Evolutionary conservation across 768 basidiomycete species (phyloP).

Genomic region (Russula vinacea): DNA sequence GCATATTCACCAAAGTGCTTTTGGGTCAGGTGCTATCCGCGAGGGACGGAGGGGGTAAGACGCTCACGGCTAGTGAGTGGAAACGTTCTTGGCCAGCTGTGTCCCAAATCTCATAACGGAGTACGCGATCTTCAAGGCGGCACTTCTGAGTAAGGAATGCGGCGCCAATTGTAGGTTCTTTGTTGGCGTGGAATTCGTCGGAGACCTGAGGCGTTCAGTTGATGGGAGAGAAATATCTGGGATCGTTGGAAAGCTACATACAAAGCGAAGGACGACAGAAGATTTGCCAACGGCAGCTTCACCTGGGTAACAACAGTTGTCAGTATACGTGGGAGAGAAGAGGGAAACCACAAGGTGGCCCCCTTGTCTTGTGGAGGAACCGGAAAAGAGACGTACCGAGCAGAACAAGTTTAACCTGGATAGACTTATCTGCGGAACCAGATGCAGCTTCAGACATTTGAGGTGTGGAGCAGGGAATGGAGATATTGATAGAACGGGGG

Average conservation of each 20-base stretch:
- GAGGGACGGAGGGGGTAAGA: conserved; percentile 27
- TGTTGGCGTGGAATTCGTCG: conserved; percentile 98
- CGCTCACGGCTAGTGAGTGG: conserved; percentile 88
- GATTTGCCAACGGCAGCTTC: conserved; percentile 99
- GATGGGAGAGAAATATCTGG: not conserved
- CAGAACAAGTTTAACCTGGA: conserved; percentile 96
- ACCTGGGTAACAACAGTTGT: conserved; percentile 46
- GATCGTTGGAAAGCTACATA: conserved; percentile 41
- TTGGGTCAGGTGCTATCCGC: not conserved
- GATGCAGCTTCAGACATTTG: conserved; percentile 73
- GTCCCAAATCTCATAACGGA: conserved; percentile 97
- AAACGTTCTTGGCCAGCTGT: conserved; percentile 96
- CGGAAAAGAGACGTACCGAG: conserved; percentile 58
- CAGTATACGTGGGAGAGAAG: conserved; percentile 9
- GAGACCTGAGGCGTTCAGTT: conserved; percentile 55
- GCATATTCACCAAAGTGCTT: not conserved
- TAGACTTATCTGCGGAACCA: conserved; percentile 76
- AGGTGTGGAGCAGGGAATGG: not conserved
- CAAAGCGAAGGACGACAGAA: conserved; percentile 96
- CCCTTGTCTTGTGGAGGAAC: not conserved
- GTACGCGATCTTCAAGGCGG: conserved; percentile 87
- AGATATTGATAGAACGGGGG: not conserved
- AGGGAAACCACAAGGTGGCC: not conserved
- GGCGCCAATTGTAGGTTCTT: conserved; percentile 97
- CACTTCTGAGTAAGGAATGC: conserved; percentile 96